Base-by-base conservation (phyloP, 352 stramenopile species). In the Thraustochytrium striatum region DNA sequence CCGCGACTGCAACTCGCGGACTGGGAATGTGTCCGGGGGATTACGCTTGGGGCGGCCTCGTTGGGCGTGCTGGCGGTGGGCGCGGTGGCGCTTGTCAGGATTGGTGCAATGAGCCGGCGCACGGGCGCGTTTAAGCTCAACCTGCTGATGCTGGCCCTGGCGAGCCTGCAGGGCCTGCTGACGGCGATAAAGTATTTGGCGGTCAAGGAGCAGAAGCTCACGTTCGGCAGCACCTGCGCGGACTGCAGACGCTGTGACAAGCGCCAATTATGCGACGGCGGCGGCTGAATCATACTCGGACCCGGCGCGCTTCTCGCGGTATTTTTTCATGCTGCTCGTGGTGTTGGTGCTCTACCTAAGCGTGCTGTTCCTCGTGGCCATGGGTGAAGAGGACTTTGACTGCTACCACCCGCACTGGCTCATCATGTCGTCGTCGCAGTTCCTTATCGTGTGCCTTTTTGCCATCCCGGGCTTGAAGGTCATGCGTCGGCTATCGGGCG, bases 331-430 rank as follows among this genome's bases (percentile, higher is more conserved):
- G 21, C 35, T 75, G 52, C 39, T 75, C 3, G 65, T 39, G 3
- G 8, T 75, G 3, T 28, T 75, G 9, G 32, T 68, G 1, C 11
- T 75, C 28, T 75, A 75, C 65, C 32, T 75, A 28, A 75, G 41
- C 33, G 5, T 72, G 5, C 41, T 75, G 1, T 75, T 75, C 52
- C 39, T 75, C 9, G 65, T 61, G 65, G 65, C 65, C 43, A 61
- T 75, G 52, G 65, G n/a, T 9, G 30, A 30, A 13, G n/a, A n/a
- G 5, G 9, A 75, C 11, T 30, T 55, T 3, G 7, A 55, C 3
- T 75, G 65, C 50, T 75, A 55, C 25, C 65, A 75, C 52, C 65
- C 65, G 65, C 65, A 38, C 21, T 75, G 65, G 65, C 25, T 75
- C 13, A 43, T 75, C 65, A 75, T 75, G 65, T 62, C 65, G 25